These are phyloP conservation scores for Colletotrichum horii DNA, from an alignment of 2,329 filamentous ascomycete genomes.

Conservation along the genomic window DNA sequence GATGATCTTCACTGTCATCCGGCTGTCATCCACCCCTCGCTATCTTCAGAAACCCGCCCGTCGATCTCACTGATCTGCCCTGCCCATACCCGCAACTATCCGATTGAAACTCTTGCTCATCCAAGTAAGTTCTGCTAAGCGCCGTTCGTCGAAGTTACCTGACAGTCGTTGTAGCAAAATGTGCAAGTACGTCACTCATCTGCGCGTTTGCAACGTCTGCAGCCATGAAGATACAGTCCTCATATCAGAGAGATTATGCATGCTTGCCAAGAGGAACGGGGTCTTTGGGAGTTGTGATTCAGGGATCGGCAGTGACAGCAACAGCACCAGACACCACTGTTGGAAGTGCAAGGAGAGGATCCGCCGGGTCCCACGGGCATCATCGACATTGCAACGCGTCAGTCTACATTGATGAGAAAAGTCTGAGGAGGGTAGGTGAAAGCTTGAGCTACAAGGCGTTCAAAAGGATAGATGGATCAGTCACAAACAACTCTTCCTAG, in stretches of 20 bases:
- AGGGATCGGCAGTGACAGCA: constrained; percentile 33
- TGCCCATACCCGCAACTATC: neutral
- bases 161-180: constrained; percentile 25
- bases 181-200: constrained; percentile 43
- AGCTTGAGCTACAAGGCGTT: neutral
- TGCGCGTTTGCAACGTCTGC: constrained; percentile 39
- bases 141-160: neutral
- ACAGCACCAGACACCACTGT: constrained; percentile 34
- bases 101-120: neutral
- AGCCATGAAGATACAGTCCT: constrained; percentile 38
- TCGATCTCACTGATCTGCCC: neutral
- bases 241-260: constrained; percentile 40
- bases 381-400: neutral
- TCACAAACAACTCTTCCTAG: neutral
- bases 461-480: neutral
- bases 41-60: neutral
- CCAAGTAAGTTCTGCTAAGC: neutral
- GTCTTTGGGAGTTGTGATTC: constrained; percentile 41
- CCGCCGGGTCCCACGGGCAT: neutral
- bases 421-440: neutral
- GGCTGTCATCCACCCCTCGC: neutral
- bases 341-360: constrained; percentile 39
- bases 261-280: constrained; percentile 30
- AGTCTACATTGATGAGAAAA: neutral
- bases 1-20: neutral